Evolutionary conservation across 2,329 filamentous ascomycete species (phyloP).

Genomic region (Corniculantispora saksenae): DNA sequence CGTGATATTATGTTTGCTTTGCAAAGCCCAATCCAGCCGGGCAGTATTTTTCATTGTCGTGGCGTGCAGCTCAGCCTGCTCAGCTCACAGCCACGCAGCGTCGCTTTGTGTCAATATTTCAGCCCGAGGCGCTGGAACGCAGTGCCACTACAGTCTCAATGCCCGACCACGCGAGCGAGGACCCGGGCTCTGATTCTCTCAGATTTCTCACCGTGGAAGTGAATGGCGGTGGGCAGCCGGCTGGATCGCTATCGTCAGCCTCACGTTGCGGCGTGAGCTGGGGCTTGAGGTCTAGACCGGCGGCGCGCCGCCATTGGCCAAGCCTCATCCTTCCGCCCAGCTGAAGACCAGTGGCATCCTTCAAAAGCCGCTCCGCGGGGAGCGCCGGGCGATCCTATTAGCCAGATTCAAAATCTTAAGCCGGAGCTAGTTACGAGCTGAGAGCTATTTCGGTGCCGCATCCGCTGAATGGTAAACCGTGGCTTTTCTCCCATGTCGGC

Average conservation of each 20-base stretch:
- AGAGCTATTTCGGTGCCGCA: too few species aligned
- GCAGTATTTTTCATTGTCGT: not conserved
- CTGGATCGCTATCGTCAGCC: not conserved
- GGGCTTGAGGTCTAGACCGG: not conserved
- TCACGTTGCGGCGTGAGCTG: not conserved
- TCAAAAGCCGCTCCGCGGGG: too few species aligned
- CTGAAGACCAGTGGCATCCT: not conserved
- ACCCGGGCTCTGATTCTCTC: not conserved
- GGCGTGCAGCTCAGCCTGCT: not conserved
- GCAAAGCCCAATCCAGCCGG: not conserved
- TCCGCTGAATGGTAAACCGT: too few species aligned
- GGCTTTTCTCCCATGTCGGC: too few species aligned
- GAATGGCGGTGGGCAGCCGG: not conserved
- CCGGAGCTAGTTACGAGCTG: too few species aligned
- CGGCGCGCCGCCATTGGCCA: not conserved
- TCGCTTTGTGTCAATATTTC: not conserved
- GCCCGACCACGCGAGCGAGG: not conserved
- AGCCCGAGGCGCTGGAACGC: not conserved
- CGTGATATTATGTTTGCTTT: not conserved
- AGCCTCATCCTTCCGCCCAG: not conserved
- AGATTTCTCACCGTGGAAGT: not conserved
- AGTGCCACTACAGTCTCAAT: not conserved
- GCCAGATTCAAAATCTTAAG: too few species aligned
- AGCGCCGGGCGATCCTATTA: too few species aligned
- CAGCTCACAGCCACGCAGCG: not conserved